Evolutionary conservation across 805 yeast genomes (phyloP).

Genomic region (Kuraishia molischiana): DNA sequence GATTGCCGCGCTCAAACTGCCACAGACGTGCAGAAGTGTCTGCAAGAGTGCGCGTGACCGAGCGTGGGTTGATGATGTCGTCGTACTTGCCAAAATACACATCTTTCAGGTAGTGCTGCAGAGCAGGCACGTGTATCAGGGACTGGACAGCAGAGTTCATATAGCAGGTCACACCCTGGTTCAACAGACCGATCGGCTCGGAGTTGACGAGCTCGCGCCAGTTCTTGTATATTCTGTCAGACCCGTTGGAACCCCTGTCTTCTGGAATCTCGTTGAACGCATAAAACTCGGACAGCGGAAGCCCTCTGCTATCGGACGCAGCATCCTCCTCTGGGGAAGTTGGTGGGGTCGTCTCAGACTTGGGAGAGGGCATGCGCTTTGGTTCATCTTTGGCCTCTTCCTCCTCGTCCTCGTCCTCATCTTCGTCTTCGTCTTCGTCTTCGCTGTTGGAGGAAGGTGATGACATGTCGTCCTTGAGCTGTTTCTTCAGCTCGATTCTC

Average conservation of each 20-base stretch:
- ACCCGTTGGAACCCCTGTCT: conserved; percentile 58
- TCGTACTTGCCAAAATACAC: conserved; percentile 45
- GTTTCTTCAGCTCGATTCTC: conserved; percentile 11
- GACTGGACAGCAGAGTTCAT: conserved; percentile 94
- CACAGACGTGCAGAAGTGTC: conserved; percentile 64
- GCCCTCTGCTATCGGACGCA: conserved; percentile 12
- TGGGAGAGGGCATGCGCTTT: conserved; percentile 9
- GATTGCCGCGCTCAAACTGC: conserved; percentile 32
- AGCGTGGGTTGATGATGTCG: conserved; percentile 34
- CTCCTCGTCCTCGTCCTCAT: conserved; percentile 16
- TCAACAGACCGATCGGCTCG: conserved; percentile 61
- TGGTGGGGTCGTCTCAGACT: conserved; percentile 16
- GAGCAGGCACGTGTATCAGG: conserved; percentile 82
- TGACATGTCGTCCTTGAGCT: conserved; percentile 11
- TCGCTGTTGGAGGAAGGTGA: conserved; percentile 2
- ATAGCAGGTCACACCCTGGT: conserved; percentile 94
- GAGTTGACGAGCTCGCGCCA: conserved; percentile 48
- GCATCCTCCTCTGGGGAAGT: conserved; percentile 21
- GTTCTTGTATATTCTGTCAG: conserved; percentile 53
- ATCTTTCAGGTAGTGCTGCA: conserved; percentile 72
- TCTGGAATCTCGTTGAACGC: conserved; percentile 43
- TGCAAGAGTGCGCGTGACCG: conserved; percentile 60
- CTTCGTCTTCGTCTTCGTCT: conserved; percentile 18
- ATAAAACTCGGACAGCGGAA: conserved; percentile 32
- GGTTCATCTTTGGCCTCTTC: conserved; percentile 7